Evolutionary conservation across 2,329 filamentous ascomycete species (phyloP).

Genomic region (Pezicula neosporulosa): DNA sequence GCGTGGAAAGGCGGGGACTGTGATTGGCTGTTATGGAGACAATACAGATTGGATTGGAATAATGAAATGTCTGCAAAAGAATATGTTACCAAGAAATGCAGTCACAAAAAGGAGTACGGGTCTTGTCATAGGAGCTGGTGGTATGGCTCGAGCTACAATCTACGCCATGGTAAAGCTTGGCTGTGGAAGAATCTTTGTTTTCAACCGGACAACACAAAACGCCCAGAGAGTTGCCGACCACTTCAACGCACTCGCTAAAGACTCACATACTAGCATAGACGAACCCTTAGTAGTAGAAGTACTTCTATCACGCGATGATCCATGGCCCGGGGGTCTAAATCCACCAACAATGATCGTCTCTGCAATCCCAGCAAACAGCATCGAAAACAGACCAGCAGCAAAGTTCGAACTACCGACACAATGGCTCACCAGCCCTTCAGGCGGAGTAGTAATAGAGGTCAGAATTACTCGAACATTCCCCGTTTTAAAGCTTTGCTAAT

Average conservation of each 20-base stretch:
- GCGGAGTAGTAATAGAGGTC: conserved; percentile 67
- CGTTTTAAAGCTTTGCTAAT: not conserved
- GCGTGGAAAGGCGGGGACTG: conserved; percentile 52
- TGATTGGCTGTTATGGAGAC: conserved; percentile 67
- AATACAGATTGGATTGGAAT: conserved; percentile 82
- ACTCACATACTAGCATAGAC: not conserved
- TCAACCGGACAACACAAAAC: conserved; percentile 63
- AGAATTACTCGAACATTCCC: not conserved
- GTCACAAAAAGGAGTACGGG: conserved; percentile 46
- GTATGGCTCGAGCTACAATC: conserved; percentile 72
- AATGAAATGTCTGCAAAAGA: conserved; percentile 64
- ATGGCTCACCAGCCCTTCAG: conserved; percentile 70
- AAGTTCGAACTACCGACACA: conserved; percentile 62
- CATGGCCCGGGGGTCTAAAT: conserved; percentile 59
- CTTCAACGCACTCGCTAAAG: conserved; percentile 45
- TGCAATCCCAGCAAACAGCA: conserved; percentile 67
- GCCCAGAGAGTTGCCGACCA: conserved; percentile 64
- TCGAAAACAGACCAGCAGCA: conserved; percentile 59
- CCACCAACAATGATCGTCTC: conserved; percentile 70
- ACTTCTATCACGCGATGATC: conserved; percentile 50
- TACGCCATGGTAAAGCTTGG: conserved; percentile 76
- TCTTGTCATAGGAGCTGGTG: conserved; percentile 61
- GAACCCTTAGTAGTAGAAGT: conserved; percentile 41
- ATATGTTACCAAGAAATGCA: conserved; percentile 66
- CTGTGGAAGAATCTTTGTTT: conserved; percentile 68